A percentile compares a stretch with the other conserved stretches of the same genome.
phyloP scores from a whole-genome alignment of 2,329 filamentous ascomycete species.

The Mariannaea elegans region DNA sequence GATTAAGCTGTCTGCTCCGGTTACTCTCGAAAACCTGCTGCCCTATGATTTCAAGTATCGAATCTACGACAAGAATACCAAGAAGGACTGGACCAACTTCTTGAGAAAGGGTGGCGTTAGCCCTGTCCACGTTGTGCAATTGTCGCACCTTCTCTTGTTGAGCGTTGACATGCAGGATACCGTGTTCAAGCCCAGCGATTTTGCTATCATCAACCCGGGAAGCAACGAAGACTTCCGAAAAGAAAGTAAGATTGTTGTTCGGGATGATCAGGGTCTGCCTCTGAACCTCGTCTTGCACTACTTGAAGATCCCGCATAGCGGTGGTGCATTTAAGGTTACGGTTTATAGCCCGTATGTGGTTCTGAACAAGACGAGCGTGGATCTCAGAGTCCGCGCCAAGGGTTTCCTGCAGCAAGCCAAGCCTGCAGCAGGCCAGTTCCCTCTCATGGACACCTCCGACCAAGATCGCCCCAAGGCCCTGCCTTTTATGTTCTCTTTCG shows the following conservation, averaged over 20 bases:
- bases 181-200: conserved; percentile 92
- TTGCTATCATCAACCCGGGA: conserved; percentile 94
- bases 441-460: conserved; percentile 59
- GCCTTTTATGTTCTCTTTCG: conserved; percentile 97
- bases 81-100: conserved; percentile 99
- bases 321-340: conserved; percentile 94
- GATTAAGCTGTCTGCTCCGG: conserved; percentile 87
- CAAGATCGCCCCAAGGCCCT: conserved; percentile 74
- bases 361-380: conserved; percentile 92
- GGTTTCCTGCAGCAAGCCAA: conserved; percentile 85
- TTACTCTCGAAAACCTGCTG: conserved; percentile 92
- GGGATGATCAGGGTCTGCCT: conserved; percentile 82
- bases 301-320: conserved; percentile 87
- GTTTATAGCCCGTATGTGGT: conserved; percentile 96
- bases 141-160: conserved; percentile 90
- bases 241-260: conserved; percentile 81
- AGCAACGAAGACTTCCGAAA: conserved; percentile 87
- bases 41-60: conserved; percentile 99
- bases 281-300: conserved; percentile 90
- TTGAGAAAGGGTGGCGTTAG: conserved; percentile 95
- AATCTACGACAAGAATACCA: conserved; percentile 98
- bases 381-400: conserved; percentile 88
- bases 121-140: conserved; percentile 94
- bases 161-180: conserved; percentile 98
- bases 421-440: conserved; percentile 82